Conservation (phyloP, 768 basidiomycete genomes). For the Leccinum subgranulosum region DNA sequence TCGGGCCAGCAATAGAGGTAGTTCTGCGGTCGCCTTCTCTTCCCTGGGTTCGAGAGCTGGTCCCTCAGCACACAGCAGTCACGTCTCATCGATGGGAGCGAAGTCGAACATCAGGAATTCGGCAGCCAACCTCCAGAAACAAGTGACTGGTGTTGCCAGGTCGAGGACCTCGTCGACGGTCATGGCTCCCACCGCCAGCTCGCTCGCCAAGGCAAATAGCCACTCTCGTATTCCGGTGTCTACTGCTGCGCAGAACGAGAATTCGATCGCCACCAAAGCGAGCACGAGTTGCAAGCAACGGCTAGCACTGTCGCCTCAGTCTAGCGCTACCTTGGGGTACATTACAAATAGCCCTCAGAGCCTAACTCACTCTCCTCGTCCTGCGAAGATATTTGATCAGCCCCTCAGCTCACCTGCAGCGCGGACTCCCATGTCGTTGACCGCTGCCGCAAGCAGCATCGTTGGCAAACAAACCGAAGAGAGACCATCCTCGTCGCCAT, state of each 20-base stretch:
- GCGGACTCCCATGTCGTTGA: slow-evolving; percentile 29
- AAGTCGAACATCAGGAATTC: slow-evolving; percentile 18
- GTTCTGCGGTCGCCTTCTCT: slow-evolving; percentile 28
- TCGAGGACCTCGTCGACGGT: slow-evolving; percentile 46
- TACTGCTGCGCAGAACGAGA: slow-evolving; percentile 10
- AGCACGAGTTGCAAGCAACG: slow-evolving; percentile 12
- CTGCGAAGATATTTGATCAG: slow-evolving; percentile 50
- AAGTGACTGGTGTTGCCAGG: slow-evolving; percentile 11
- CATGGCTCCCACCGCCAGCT: slow-evolving; percentile 74
- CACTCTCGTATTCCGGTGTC: slow-evolving; percentile 26
- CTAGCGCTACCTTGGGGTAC: slow-evolving; percentile 26
- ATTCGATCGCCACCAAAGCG: slow-evolving; percentile 10
- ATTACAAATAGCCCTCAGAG: slow-evolving; percentile 34
- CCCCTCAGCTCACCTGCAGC: slow-evolving; percentile 37
- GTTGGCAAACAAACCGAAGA: slow-evolving; percentile 6
- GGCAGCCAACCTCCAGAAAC: slow-evolving; percentile 7
- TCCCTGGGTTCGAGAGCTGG: slow-evolving; percentile 40
- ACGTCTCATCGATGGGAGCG: slow-evolving; percentile 29
- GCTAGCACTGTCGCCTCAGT: slow-evolving; percentile 9
- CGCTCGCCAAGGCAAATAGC: slow-evolving; percentile 54
- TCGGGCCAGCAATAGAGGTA: slow-evolving; percentile 14
- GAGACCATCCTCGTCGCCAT: background rate
- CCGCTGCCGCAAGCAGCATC: slow-evolving; percentile 29
- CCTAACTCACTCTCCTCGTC: slow-evolving; percentile 9
- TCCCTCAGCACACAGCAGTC: slow-evolving; percentile 17